These are phyloP conservation scores for Termitomyces sp. DNA, from an alignment of 768 basidiomycete genomes.

Conservation along the genomic window DNA sequence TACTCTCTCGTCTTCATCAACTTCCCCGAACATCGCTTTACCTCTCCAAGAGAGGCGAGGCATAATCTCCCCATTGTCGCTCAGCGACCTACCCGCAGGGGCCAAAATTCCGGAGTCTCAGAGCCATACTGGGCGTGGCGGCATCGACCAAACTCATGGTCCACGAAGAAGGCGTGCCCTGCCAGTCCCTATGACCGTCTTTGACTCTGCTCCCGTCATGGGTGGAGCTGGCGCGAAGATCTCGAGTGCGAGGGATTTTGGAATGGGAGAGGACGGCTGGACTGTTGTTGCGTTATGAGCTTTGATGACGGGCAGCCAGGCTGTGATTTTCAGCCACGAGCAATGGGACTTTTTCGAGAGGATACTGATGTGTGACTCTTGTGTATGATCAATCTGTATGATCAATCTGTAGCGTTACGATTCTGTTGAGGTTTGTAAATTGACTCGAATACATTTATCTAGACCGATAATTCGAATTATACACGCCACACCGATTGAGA, in stretches of 20 bases:
- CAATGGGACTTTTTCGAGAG: not conserved
- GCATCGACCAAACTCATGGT: not conserved
- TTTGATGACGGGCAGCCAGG: too few relatives aligned
- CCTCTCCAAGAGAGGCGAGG: slow-evolving; percentile 14
- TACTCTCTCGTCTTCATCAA: slow-evolving; percentile 1
- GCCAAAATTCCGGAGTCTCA: not conserved
- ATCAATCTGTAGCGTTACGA: not conserved
- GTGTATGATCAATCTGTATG: not conserved
- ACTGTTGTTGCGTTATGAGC: slow-evolving; percentile 6
- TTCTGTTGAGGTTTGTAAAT: not conserved
- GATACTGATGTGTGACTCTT: not conserved
- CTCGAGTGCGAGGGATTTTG: slow-evolving; percentile 12
- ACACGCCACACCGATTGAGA: too few relatives aligned
- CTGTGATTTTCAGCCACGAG: not conserved
- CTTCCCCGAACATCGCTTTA: not conserved
- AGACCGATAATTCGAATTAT: too few relatives aligned
- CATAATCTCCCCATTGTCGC: slow-evolving; percentile 10
- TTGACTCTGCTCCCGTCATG: slow-evolving; percentile 3
- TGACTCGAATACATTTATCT: not conserved
- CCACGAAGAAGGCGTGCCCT: slow-evolving; percentile 11
- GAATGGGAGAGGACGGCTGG: slow-evolving; percentile 15
- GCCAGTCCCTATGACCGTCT: slow-evolving; percentile 2
- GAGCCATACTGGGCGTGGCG: not conserved
- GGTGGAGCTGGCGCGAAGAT: slow-evolving; percentile 9
- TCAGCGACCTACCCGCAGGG: not conserved